Conservation (phyloP, 140 eudicot genomes). For the Stevia rebaudiana region DNA sequence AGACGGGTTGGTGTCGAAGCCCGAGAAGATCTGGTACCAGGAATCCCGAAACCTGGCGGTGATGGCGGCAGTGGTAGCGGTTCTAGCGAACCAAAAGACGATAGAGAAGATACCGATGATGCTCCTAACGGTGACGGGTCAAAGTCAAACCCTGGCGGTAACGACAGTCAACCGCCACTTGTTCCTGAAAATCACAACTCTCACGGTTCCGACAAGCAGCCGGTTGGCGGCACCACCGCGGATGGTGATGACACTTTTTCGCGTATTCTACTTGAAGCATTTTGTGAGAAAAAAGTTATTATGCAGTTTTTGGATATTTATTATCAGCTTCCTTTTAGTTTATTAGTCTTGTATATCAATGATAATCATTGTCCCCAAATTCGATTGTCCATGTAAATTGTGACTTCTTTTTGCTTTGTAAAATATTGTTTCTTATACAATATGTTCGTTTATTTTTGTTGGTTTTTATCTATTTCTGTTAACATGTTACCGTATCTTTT, state of each 20-base stretch:
- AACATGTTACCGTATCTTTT: conserved; percentile 5
- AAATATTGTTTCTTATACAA: conserved; percentile 18
- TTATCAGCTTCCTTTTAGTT: conserved; percentile 32
- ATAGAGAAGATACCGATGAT: conserved; percentile 35
- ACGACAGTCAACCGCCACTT: conserved; percentile 40
- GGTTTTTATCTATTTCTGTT: conserved; percentile 6
- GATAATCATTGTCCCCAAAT: conserved; percentile 25
- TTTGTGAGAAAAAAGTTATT: conserved; percentile 14
- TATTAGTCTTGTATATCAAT: conserved; percentile 38
- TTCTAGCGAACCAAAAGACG: conserved; percentile 44
- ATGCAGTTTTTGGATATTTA: conserved; percentile 29
- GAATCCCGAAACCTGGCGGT: conserved; percentile 42
- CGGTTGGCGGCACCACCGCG: conserved; percentile 16
- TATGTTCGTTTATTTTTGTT: conserved; percentile 17
- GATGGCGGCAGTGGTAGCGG: conserved; percentile 29
- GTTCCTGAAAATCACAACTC: conserved; percentile 34
- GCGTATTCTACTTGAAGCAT: conserved; percentile 10
- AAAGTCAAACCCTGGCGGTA: conserved; percentile 29
- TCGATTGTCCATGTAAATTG: conserved; percentile 13
- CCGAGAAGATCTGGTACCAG: conserved; percentile 64
- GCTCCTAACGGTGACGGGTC: conserved; percentile 37
- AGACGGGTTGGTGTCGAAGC: conserved; percentile 92
- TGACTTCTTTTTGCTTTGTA: conserved; percentile 5
- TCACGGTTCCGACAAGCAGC: conserved; percentile 30
- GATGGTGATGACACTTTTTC: conserved; percentile 7